Base-by-base conservation (phyloP, 768 basidiomycete species). In the Leccinum incarnatum region DNA sequence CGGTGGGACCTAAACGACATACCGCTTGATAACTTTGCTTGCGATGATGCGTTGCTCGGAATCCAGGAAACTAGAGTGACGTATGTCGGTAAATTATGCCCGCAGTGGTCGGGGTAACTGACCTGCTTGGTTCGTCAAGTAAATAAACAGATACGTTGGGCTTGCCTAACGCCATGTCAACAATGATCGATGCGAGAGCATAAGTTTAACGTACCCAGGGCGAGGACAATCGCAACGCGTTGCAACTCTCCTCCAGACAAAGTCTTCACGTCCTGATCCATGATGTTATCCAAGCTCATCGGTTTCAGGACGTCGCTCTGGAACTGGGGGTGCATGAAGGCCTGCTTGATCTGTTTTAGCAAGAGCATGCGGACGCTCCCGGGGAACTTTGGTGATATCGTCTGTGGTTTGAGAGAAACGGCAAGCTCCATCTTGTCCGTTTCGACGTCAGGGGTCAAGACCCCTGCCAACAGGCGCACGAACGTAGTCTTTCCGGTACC, bases 261-360 rank as follows among this genome's bases (percentile, higher is more conserved):
- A 23, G 96, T 98, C 80, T 94, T 94, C 21, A 99, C 97, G 37
- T 98, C 94, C 76, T 99, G 95, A 73, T 99, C 97, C 79, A 99
- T 87, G 62, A 99, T 88, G 56, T 85, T 83, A 45, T 99, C 97
- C 67, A 99, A 74, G 71, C 77, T 92, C 96, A 99, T 98, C 25
- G 96, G 96, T 77, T 98, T 98, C 61, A 98, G 76, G 48, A 98
- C 97, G 70, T 98, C 97, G 45, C 91, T 91, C 74, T 96, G 92
- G 89, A 99, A 99, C 75, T 98, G 97, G n/a, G 95, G 90, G 73
- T 97, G 95, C 95, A 98, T 96, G 77, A 97, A 98, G 30, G 94
- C 86, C 21, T 83, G 80, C 77, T 96, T 95, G 78, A 98, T 97
- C 75, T 89, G 86, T 79, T 97, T 98, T 53, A 99, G 70, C 58